phyloP scores from a whole-genome alignment of 306 rosid genomes.

The Luffa aegyptiaca region DNA sequence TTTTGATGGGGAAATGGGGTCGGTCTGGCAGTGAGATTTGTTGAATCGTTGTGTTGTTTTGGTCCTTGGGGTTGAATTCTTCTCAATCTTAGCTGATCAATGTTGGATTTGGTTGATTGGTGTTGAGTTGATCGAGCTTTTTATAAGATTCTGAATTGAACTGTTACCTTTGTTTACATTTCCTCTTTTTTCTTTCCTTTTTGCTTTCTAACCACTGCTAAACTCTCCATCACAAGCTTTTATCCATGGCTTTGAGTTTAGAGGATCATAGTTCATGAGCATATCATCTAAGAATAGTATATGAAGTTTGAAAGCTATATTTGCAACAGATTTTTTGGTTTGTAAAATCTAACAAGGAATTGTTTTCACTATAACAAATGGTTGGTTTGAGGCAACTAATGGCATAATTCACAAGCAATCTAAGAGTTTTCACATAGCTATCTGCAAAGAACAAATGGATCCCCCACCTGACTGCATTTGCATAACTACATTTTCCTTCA shows the following conservation, averaged over 20 bases:
- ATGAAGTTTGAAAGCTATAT: background rate
- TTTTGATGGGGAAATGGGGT: background rate
- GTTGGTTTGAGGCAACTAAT: background rate
- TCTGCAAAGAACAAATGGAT: no score
- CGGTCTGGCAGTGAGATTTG: background rate
- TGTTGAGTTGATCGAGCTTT: slow-evolving; percentile 12
- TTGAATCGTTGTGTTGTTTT: slow-evolving; percentile 11
- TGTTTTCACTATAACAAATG: background rate
- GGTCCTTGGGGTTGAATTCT: slow-evolving; percentile 6
- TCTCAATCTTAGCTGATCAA: background rate
- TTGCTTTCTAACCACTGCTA: no score
- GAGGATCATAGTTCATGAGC: background rate
- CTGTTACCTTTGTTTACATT: background rate
- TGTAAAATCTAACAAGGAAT: background rate
- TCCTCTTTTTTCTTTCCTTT: background rate
- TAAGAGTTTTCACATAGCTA: no score
- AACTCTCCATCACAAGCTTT: no score
- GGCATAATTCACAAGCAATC: no score
- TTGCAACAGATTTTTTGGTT: no score
- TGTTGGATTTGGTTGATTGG: background rate
- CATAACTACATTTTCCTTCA: no score
- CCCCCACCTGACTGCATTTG: no score
- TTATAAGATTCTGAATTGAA: background rate
- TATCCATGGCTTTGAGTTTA: background rate
- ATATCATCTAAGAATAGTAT: background rate